These are phyloP conservation scores for Colletotrichum agaves DNA, from an alignment of 2,329 filamentous ascomycete species.

Conservation along the genomic window DNA sequence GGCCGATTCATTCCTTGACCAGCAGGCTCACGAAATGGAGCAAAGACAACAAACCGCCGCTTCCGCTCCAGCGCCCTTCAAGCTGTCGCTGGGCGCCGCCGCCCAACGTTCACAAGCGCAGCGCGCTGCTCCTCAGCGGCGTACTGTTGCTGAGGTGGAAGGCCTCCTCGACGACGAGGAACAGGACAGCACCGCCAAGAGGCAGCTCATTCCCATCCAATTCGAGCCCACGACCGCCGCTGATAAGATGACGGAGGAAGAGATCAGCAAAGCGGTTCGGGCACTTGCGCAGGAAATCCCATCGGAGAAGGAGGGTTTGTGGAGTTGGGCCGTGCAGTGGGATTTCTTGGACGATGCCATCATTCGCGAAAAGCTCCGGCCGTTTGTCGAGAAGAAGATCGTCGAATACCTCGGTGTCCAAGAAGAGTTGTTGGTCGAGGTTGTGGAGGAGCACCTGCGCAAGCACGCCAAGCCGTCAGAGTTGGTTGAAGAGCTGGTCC, in stretches of 20 bases:
- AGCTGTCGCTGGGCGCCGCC: conserved; percentile 89
- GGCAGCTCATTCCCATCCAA: conserved; percentile 84
- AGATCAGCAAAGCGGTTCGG: conserved; percentile 82
- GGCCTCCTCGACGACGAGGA: conserved; percentile 96
- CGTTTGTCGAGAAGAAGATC: conserved; percentile 98
- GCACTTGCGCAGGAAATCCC: conserved; percentile 92
- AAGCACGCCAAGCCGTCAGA: conserved; percentile 80
- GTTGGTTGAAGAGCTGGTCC: conserved; percentile 85
- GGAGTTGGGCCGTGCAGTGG: conserved; percentile 95
- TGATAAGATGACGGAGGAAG: conserved; percentile 82
- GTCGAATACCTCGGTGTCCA: conserved; percentile 96
- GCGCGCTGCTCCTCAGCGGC: conserved; percentile 67
- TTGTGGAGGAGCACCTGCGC: conserved; percentile 87
- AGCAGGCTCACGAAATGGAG: conserved; percentile 82
- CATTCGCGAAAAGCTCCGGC: conserved; percentile 86
- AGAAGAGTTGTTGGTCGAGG: conserved; percentile 93
- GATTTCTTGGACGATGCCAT: conserved; percentile 85
- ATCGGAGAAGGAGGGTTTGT: conserved; percentile 84
- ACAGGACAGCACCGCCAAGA: conserved; percentile 75
- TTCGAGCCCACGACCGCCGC: conserved; percentile 77
- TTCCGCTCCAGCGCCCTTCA: conserved; percentile 79
- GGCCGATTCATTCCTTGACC: conserved; percentile 91
- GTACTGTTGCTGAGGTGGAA: conserved; percentile 93
- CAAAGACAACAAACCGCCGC: conserved; percentile 52
- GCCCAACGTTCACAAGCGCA: conserved; percentile 76